Percentiles rank a stretch among this genome's conserved stretches.
Evolutionary conservation across 2,329 filamentous ascomycete genomes (phyloP).

Genomic region (Aspergillaceae sp.): DNA sequence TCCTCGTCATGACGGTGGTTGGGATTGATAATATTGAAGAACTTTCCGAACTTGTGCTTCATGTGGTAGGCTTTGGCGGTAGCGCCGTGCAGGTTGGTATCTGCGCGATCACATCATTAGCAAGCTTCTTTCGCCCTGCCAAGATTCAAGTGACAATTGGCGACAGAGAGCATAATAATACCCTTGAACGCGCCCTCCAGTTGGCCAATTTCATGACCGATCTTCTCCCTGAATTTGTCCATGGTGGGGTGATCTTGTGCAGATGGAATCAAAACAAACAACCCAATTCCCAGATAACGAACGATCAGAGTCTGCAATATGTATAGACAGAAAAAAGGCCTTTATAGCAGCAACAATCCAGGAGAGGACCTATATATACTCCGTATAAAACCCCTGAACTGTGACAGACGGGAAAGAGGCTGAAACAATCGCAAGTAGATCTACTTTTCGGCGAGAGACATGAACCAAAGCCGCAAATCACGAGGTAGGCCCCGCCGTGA

Average conservation of each 20-base stretch:
- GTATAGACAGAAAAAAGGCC: too few relatives aligned
- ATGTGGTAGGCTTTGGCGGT: constrained; percentile 49
- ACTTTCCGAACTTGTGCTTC: constrained; percentile 57
- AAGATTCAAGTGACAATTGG: neutral
- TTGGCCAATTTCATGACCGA: constrained; percentile 12
- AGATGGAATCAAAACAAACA: too few relatives aligned
- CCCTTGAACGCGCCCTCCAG: constrained; percentile 22
- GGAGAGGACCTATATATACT: too few relatives aligned
- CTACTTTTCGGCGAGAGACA: neutral
- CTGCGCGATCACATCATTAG: constrained; percentile 10
- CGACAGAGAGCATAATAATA: constrained; percentile 1
- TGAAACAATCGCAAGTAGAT: neutral
- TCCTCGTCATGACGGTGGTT: constrained; percentile 91
- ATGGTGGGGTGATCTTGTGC: constrained; percentile 5
- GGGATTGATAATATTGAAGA: constrained; percentile 63
- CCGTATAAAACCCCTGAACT: too few relatives aligned
- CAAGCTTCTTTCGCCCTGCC: neutral
- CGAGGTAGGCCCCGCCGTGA: neutral
- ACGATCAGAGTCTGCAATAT: too few relatives aligned
- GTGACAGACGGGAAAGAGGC: neutral
- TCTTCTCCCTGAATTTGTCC: constrained; percentile 19
- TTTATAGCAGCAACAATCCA: too few relatives aligned
- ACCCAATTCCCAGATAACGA: too few relatives aligned
- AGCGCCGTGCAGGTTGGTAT: constrained; percentile 30
- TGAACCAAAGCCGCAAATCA: neutral